These are phyloP conservation scores for Blastobotrys malaysiensis DNA, from an alignment of 1,139 yeast species.

Conservation along the genomic window DNA sequence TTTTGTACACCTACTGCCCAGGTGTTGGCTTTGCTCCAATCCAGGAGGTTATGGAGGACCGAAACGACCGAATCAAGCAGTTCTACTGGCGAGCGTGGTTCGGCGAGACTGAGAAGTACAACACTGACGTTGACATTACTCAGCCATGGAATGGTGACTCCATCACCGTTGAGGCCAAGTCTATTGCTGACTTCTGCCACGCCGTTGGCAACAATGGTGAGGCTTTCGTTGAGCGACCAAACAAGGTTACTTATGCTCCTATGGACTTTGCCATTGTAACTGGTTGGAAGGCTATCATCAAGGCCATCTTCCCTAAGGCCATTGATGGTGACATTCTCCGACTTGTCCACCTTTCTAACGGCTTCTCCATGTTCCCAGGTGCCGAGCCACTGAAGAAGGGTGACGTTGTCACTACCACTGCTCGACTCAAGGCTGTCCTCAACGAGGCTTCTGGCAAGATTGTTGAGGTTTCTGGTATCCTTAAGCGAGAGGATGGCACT, in stretches of 20 bases:
- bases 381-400: constrained; percentile 87
- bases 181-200: constrained; percentile 87
- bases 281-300: constrained; percentile 98
- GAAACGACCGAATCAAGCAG: constrained; percentile 89
- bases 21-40: constrained; percentile 93
- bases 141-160: constrained; percentile 64
- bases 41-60: constrained; percentile 79
- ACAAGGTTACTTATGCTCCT: constrained; percentile 84
- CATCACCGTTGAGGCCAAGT: constrained; percentile 65
- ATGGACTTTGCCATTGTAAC: constrained; percentile 99
- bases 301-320: constrained; percentile 91
- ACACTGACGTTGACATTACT: constrained; percentile 54
- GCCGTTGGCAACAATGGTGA: constrained; percentile 97
- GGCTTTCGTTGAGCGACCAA: constrained; percentile 86
- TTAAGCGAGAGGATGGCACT: constrained; percentile 57
- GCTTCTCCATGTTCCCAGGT: constrained; percentile 90
- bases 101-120: constrained; percentile 54
- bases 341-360: constrained; percentile 90
- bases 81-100: constrained; percentile 99
- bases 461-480: constrained; percentile 91
- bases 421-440: constrained; percentile 81
- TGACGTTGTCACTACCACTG: constrained; percentile 75
- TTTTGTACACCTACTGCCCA: constrained; percentile 75
- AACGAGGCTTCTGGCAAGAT: constrained; percentile 92
- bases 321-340: constrained; percentile 95